phyloP scores from a whole-genome alignment of 129 eudicot species.

The Lactuca sativa region DNA sequence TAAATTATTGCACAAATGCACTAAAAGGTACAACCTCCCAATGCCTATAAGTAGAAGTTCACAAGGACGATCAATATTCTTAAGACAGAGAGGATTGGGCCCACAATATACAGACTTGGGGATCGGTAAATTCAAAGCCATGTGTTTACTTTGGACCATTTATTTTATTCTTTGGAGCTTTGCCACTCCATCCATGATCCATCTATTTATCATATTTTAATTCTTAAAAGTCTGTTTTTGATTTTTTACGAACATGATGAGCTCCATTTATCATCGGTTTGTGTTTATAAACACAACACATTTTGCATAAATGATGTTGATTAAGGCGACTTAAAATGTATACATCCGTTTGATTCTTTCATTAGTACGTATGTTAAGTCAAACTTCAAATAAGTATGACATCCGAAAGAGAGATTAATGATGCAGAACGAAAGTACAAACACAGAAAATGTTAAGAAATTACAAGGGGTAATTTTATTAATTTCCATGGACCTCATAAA shows the following conservation, averaged over 20 bases:
- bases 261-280: background rate
- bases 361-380: too few species aligned
- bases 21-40: conserved; percentile 17
- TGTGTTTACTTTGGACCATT: conserved; percentile 27
- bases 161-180: conserved; percentile 19
- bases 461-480: too few species aligned
- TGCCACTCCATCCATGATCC: conserved; percentile 22
- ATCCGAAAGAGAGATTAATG: too few species aligned
- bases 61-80: conserved; percentile 12
- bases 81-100: conserved; percentile 6
- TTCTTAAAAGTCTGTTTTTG: background rate
- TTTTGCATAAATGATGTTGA: background rate
- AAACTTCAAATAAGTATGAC: too few species aligned
- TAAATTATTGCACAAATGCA: conserved; percentile 13
- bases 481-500: too few species aligned
- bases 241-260: too few species aligned
- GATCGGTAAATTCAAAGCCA: conserved; percentile 16
- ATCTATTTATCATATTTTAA: background rate
- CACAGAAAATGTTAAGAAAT: too few species aligned
- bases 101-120: conserved; percentile 5
- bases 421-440: too few species aligned
- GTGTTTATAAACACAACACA: too few species aligned
- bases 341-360: too few species aligned
- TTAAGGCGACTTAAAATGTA: too few species aligned
- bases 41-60: conserved; percentile 19